Evolutionary conservation across 2,329 filamentous ascomycete genomes (phyloP).

Genomic region (Nannizzia gypsea): DNA sequence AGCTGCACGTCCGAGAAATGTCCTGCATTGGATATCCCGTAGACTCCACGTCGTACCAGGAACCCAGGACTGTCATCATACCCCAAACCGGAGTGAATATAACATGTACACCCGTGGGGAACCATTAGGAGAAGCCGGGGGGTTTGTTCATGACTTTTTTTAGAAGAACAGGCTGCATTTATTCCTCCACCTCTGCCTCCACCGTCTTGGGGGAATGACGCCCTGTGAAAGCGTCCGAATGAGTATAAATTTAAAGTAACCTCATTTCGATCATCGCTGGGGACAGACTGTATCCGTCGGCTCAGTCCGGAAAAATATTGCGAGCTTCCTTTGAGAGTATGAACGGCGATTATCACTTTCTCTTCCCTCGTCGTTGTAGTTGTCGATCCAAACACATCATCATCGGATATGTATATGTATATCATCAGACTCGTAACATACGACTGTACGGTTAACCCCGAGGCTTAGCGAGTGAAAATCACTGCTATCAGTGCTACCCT

Average conservation of each 20-base stretch:
- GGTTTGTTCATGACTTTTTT: background rate
- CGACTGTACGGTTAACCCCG: background rate
- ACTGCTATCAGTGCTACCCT: background rate
- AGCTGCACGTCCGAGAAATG: background rate
- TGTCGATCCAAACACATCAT: background rate
- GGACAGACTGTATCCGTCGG: background rate
- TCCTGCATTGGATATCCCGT: background rate
- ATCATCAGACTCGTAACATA: background rate
- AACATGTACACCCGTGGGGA: background rate
- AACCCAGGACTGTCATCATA: background rate
- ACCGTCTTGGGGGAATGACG: background rate
- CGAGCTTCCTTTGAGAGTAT: background rate
- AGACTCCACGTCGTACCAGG: background rate
- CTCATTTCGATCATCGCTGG: background rate
- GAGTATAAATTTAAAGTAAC: background rate
- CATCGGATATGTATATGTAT: too few species aligned
- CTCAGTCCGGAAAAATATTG: background rate
- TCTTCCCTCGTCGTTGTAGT: background rate
- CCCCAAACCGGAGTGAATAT: background rate
- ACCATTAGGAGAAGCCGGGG: background rate
- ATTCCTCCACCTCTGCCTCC: background rate
- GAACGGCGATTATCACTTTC: background rate
- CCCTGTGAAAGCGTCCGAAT: background rate
- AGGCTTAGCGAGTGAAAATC: background rate
- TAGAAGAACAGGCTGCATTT: background rate